phyloP scores from a whole-genome alignment of 169 alveolate species.

The Hepatocystis sp. region DNA sequence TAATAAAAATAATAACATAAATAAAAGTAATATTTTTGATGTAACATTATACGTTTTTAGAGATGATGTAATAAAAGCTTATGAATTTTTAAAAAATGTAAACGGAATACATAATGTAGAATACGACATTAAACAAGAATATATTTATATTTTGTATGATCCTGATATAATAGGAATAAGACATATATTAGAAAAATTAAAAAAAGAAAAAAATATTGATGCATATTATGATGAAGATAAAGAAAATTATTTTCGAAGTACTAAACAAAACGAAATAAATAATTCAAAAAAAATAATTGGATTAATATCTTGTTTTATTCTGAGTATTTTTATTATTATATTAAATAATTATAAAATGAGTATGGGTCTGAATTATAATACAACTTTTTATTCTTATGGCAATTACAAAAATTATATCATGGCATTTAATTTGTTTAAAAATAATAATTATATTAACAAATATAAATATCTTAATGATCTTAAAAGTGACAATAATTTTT shows the following conservation, averaged over 20 bases:
- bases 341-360: slow-evolving; percentile 56
- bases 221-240: slow-evolving; percentile 76
- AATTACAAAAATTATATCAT: slow-evolving; percentile 20
- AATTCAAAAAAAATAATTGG: slow-evolving; percentile 41
- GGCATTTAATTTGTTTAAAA: slow-evolving; percentile 5
- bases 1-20: no score
- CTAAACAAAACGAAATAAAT: slow-evolving; percentile 48
- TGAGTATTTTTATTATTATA: slow-evolving; percentile 46
- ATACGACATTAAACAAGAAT: slow-evolving; percentile 40
- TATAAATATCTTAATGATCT: no score
- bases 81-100: slow-evolving; percentile 34
- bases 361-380: slow-evolving; percentile 69
- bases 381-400: slow-evolving; percentile 35
- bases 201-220: slow-evolving; percentile 62
- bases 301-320: slow-evolving; percentile 32
- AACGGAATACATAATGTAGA: slow-evolving; percentile 68
- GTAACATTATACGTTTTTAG: slow-evolving; percentile 48
- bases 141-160: slow-evolving; percentile 50
- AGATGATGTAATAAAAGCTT: slow-evolving; percentile 65
- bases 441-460: no score
- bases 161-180: slow-evolving; percentile 65
- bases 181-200: slow-evolving; percentile 36
- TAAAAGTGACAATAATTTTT: no score
- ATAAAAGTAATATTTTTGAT: slow-evolving; percentile 41
- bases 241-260: slow-evolving; percentile 63